Percentiles rank a stretch among this genome's conserved stretches.
phyloP scores from a whole-genome alignment of 148 eudicot genomes.

The Vaccinium macrocarpon region DNA sequence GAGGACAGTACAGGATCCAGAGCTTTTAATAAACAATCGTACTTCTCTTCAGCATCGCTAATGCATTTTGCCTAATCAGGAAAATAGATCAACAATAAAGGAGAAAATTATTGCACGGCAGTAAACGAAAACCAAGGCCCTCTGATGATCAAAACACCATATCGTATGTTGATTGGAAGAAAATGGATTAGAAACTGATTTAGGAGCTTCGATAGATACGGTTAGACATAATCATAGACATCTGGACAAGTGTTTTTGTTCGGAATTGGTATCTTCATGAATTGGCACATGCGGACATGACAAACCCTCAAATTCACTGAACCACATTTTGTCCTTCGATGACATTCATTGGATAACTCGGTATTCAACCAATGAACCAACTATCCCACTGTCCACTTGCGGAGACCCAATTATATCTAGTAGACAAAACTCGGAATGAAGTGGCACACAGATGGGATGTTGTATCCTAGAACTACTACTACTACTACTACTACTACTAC shows the following conservation, averaged over 20 bases:
- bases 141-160: neutral
- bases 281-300: neutral
- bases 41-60: constrained; percentile 76
- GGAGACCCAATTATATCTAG: no score
- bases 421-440: no score
- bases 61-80: constrained; percentile 62
- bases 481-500: no score
- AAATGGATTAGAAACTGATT: neutral
- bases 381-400: no score
- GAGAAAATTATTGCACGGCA: neutral
- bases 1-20: constrained; percentile 59
- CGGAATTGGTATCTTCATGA: neutral
- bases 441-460: no score
- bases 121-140: neutral
- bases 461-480: no score
- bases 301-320: neutral
- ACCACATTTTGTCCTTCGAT: no score
- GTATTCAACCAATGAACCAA: no score
- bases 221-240: neutral
- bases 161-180: neutral
- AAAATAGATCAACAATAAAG: neutral
- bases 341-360: no score
- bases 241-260: neutral
- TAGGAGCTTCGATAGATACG: neutral
- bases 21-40: constrained; percentile 47